Percentiles rank a stretch among this genome's conserved stretches.
phyloP scores from a whole-genome alignment of 768 basidiomycete genomes.

The Kwoniella newhampshirensis region DNA sequence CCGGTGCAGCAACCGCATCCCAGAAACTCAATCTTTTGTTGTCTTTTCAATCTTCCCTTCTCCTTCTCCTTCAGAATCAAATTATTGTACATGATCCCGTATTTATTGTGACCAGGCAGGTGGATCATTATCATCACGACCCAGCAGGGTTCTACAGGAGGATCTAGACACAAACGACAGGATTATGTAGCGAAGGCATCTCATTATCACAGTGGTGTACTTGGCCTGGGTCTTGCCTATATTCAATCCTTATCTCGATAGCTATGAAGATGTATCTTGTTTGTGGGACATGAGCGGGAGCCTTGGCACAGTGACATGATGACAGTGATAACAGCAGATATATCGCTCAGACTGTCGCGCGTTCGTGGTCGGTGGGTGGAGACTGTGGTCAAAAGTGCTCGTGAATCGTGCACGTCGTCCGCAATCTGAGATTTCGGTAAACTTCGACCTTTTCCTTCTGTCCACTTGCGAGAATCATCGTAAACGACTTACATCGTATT shows the following conservation, averaged over 20 bases:
- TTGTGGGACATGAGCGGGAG: no score
- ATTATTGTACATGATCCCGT: slow-evolving; percentile 37
- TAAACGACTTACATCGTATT: neutral
- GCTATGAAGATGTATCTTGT: neutral
- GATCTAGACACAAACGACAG: slow-evolving; percentile 39
- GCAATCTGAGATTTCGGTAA: no score
- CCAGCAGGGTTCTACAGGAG: slow-evolving; percentile 37
- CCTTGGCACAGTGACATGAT: neutral
- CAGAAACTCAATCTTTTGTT: neutral
- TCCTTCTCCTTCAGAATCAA: slow-evolving; percentile 29
- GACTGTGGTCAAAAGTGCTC: no score
- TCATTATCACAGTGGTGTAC: slow-evolving; percentile 1
- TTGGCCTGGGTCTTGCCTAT: slow-evolving; percentile 46
- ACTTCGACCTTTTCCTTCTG: no score
- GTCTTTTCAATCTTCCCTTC: slow-evolving; percentile 7
- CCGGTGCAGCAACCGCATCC: neutral
- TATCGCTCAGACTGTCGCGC: no score
- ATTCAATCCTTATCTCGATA: slow-evolving; percentile 12
- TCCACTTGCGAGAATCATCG: no score
- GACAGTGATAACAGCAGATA: no score
- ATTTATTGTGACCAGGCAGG: slow-evolving; percentile 37
- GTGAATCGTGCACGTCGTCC: no score
- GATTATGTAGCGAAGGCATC: slow-evolving; percentile 38
- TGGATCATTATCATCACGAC: slow-evolving; percentile 7
- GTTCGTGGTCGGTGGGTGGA: no score